phyloP scores from a whole-genome alignment of 2,329 filamentous ascomycete genomes.

The Coniochaeta pulveracea region DNA sequence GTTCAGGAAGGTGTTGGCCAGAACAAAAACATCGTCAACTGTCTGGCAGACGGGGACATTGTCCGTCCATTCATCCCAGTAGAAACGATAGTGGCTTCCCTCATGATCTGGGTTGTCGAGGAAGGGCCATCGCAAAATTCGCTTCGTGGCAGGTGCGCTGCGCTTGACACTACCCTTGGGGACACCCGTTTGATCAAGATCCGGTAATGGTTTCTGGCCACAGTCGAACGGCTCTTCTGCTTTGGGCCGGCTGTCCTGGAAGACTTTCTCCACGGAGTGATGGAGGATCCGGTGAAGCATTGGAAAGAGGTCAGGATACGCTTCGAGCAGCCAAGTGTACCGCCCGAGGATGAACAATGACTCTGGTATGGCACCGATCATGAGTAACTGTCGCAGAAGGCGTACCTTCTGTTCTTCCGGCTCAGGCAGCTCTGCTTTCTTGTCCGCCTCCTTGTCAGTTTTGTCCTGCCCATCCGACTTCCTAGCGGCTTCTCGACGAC shows the following conservation, averaged over 20 bases:
- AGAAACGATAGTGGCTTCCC: slow-evolving; percentile 76
- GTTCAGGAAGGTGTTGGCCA: slow-evolving; percentile 77
- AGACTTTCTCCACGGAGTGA: slow-evolving; percentile 69
- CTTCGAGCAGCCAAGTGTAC: slow-evolving; percentile 85
- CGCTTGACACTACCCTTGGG: slow-evolving; percentile 60
- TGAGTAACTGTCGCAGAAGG: slow-evolving; percentile 73
- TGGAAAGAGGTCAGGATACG: slow-evolving; percentile 60
- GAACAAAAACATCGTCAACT: slow-evolving; percentile 79
- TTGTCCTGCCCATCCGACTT: slow-evolving; percentile 44
- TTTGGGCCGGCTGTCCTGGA: slow-evolving; percentile 27
- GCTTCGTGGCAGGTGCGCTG: slow-evolving; percentile 46
- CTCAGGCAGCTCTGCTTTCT: slow-evolving; percentile 48
- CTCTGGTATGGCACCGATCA: slow-evolving; percentile 87
- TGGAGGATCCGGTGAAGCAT: slow-evolving; percentile 77
- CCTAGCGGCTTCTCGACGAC: slow-evolving; percentile 35
- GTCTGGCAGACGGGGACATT: slow-evolving; percentile 85
- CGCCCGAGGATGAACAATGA: slow-evolving; percentile 78
- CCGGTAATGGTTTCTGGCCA: slow-evolving; percentile 32
- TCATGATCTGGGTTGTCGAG: slow-evolving; percentile 70
- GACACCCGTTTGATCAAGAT: slow-evolving; percentile 53
- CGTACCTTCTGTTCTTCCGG: slow-evolving; percentile 81
- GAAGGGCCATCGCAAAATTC: slow-evolving; percentile 71
- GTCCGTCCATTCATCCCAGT: slow-evolving; percentile 96
- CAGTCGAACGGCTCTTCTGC: slow-evolving; percentile 13
- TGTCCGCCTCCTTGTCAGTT: slow-evolving; percentile 28